These are phyloP conservation scores for Scheffersomyces illinoinensis DNA, from an alignment of 1,139 yeast species.

Conservation along the genomic window DNA sequence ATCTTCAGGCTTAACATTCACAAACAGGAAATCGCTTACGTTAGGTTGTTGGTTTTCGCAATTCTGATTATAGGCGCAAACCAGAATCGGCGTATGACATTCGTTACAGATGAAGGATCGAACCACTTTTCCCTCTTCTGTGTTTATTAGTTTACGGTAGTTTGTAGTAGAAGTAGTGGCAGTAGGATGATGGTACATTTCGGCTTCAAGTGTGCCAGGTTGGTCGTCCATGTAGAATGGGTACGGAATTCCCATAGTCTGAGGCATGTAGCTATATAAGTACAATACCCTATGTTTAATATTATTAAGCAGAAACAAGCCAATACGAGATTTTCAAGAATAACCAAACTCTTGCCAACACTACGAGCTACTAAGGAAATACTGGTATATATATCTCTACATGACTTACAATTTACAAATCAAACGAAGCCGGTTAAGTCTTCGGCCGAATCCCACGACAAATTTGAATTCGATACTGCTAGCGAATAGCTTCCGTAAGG, in stretches of 20 bases:
- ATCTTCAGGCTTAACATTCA: constrained; percentile 5
- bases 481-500: not conserved
- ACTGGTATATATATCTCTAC: not conserved
- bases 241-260: not conserved
- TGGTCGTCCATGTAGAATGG: not conserved
- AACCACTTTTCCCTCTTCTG: not conserved
- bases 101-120: constrained; percentile 11
- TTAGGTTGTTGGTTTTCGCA: not conserved
- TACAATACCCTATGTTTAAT: not conserved
- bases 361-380: not conserved
- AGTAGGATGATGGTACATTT: not conserved
- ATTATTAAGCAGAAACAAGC: not conserved
- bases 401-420: not conserved
- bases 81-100: constrained; percentile 11
- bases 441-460: not conserved
- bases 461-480: not conserved
- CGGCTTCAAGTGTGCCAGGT: not conserved
- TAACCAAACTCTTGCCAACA: not conserved
- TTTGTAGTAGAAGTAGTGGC: not conserved
- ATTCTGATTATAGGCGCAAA: not conserved
- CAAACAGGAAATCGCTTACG: constrained; percentile 4
- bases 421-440: not conserved
- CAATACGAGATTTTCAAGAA: not conserved
- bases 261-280: not conserved
- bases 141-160: not conserved